Conservation (phyloP, 345 rosid species). For the Melastoma malabathricum region DNA sequence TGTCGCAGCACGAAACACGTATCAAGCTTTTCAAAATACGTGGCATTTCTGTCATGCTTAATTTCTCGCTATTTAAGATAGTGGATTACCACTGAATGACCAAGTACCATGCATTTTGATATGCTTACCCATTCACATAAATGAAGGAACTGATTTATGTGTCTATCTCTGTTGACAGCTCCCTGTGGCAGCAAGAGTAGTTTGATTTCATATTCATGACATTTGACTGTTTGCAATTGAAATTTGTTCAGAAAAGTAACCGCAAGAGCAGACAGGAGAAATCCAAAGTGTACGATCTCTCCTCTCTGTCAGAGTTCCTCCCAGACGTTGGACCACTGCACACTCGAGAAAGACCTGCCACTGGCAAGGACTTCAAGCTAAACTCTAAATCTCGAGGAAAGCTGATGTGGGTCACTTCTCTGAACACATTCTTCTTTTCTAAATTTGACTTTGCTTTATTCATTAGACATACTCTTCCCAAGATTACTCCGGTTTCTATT, state of each 20-base stretch:
- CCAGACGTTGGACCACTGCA: constrained; percentile 41
- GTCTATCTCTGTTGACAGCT: too few species aligned
- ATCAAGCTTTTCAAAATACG: too few species aligned
- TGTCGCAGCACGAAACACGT: too few species aligned
- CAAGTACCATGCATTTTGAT: too few species aligned
- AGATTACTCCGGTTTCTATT: not conserved
- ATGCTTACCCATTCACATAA: too few species aligned
- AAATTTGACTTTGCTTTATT: not conserved
- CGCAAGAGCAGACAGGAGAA: constrained; percentile 47
- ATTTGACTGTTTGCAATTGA: not conserved
- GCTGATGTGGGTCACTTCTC: constrained; percentile 30
- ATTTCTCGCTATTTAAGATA: too few species aligned
- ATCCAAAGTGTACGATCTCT: constrained; percentile 58
- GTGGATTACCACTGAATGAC: too few species aligned
- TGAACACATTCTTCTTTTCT: not conserved
- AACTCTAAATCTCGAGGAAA: constrained; percentile 61
- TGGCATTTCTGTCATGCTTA: too few species aligned
- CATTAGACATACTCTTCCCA: not conserved
- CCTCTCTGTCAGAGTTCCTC: constrained; percentile 62
- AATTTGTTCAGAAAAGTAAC: constrained; percentile 34
- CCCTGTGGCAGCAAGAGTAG: too few species aligned
- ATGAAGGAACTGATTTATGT: too few species aligned
- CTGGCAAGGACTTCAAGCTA: constrained; percentile 37
- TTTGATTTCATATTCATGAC: too few species aligned
- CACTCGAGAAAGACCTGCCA: constrained; percentile 6